These are phyloP conservation scores for Ceratocystiopsis minuta DNA, from an alignment of 2,329 filamentous ascomycete species.

Conservation along the genomic window DNA sequence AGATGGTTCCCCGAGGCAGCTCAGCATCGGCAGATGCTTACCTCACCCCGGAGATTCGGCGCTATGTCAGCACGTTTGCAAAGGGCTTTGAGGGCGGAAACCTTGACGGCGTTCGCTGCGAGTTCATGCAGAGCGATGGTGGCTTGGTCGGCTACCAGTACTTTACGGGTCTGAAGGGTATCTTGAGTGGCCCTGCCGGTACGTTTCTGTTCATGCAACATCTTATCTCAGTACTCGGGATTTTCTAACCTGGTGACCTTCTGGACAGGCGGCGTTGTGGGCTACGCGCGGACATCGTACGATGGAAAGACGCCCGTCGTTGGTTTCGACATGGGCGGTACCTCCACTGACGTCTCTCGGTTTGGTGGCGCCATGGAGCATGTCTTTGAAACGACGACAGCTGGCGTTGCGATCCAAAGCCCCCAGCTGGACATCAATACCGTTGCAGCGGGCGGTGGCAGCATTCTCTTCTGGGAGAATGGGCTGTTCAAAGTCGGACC, in stretches of 20 bases:
- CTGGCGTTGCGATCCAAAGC: conserved; percentile 78
- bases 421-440: conserved; percentile 90
- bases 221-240: too few relatives aligned
- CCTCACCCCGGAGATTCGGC: conserved; percentile 51
- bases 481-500: conserved; percentile 64
- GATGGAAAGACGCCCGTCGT: conserved; percentile 51
- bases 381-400: conserved; percentile 46
- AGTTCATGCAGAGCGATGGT: conserved; percentile 56
- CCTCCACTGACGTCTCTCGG: conserved; percentile 3
- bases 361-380: conserved; percentile 41
- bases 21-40: conserved; percentile 60
- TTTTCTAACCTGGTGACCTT: not conserved
- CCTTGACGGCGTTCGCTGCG: conserved; percentile 44
- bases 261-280: conserved; percentile 42
- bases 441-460: conserved; percentile 76
- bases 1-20: conserved; percentile 49
- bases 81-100: conserved; percentile 47
- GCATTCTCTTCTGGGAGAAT: conserved; percentile 69
- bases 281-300: conserved; percentile 54
- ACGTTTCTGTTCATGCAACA: not conserved
- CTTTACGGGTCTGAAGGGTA: conserved; percentile 26
- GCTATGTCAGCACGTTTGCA: conserved; percentile 50
- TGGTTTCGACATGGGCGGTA: conserved; percentile 47
- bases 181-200: conserved; percentile 48
- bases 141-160: conserved; percentile 8